These are phyloP conservation scores for Ceratobasidium sp. DNA, from an alignment of 1,284 basidiomycete genomes.

Conservation along the genomic window DNA sequence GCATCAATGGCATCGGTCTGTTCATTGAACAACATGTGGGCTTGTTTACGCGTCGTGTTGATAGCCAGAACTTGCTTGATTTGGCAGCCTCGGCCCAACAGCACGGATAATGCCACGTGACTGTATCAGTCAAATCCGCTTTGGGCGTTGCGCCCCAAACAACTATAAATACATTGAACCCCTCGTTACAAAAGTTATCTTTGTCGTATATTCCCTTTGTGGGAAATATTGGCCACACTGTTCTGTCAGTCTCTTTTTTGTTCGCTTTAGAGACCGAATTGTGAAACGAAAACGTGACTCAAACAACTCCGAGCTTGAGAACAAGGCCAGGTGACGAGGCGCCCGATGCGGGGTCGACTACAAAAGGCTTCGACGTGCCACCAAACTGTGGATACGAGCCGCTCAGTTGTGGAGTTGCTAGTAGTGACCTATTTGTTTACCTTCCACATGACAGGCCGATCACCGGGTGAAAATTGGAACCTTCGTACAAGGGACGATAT, in stretches of 20 bases:
- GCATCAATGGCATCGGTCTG: conserved; percentile 36
- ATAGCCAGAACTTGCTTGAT: neutral
- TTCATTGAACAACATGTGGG: conserved; percentile 34
- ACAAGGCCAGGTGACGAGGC: conserved; percentile 31
- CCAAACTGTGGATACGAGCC: conserved; percentile 53
- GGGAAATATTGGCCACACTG: neutral
- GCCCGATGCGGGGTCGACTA: conserved; percentile 31
- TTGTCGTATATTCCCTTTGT: conserved; percentile 29
- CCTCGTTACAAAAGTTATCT: conserved; percentile 32
- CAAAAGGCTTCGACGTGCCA: conserved; percentile 38
- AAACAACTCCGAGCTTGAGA: conserved; percentile 22
- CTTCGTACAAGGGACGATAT: conserved; percentile 22
- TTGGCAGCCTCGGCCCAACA: conserved; percentile 5
- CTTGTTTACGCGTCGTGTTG: conserved; percentile 30
- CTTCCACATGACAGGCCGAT: conserved; percentile 33
- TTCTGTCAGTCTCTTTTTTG: neutral
- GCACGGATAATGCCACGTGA: neutral
- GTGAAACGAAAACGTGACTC: neutral
- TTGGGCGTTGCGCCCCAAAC: conserved; percentile 48
- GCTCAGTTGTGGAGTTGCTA: neutral
- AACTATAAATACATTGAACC: conserved; percentile 59
- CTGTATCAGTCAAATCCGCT: neutral
- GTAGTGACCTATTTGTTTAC: neutral
- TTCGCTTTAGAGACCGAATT: neutral
- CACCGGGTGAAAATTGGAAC: conserved; percentile 29